phyloP scores from a whole-genome alignment of 2,329 filamentous ascomycete species.

The Aspergillus puulaauensis region DNA sequence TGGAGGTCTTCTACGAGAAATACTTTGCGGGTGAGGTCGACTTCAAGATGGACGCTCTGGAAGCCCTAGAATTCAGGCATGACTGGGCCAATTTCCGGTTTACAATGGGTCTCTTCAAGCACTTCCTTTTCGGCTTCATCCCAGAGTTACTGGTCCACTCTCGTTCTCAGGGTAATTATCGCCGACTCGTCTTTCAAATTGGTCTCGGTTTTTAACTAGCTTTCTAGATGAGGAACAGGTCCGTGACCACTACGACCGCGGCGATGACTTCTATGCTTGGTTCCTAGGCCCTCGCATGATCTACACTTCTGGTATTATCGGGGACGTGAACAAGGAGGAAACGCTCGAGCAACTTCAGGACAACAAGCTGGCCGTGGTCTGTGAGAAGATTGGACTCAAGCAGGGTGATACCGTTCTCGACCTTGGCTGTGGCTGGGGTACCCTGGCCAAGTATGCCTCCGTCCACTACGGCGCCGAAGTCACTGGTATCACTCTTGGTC shows the following conservation, averaged over 20 bases:
- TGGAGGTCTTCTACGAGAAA: constrained; percentile 93
- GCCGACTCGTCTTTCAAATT: neutral
- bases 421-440: constrained; percentile 98
- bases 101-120: constrained; percentile 80
- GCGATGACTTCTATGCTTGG: constrained; percentile 98
- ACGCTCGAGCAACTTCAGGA: constrained; percentile 93
- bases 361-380: constrained; percentile 93
- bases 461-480: constrained; percentile 84
- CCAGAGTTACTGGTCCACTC: constrained; percentile 92
- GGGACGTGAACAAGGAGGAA: constrained; percentile 83
- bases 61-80: constrained; percentile 88
- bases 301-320: constrained; percentile 94
- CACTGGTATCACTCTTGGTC: constrained; percentile 89
- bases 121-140: constrained; percentile 82
- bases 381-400: constrained; percentile 89
- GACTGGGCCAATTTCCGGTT: constrained; percentile 97
- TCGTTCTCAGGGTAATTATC: constrained; percentile 69
- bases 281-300: constrained; percentile 98
- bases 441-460: constrained; percentile 87
- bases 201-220: constrained; percentile 2
- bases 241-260: constrained; percentile 94
- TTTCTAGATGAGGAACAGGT: constrained; percentile 88
- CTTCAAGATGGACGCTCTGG: constrained; percentile 89
- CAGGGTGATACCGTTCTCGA: constrained; percentile 82
- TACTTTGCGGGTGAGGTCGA: constrained; percentile 95